Conservation (phyloP, 768 basidiomycete species). For the Cystofilobasidium macerans region DNA sequence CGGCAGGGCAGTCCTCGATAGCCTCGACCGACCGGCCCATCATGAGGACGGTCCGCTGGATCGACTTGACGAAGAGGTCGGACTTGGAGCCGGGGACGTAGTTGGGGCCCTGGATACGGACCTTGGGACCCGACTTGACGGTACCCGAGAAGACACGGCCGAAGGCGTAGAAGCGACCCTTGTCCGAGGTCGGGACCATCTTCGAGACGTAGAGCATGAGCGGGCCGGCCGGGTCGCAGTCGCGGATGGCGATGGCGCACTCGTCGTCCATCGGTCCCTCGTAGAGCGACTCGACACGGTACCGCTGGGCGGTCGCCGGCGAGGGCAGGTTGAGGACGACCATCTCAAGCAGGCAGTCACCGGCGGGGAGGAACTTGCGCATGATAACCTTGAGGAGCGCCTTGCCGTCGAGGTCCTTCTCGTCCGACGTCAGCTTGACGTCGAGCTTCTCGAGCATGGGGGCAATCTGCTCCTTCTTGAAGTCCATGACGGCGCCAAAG, state of each 20-base stretch:
- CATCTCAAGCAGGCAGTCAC: conserved; percentile 98
- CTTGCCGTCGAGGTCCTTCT: conserved; percentile 91
- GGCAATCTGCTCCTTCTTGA: conserved; percentile 79
- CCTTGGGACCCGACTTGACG: conserved; percentile 90
- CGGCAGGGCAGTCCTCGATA: conserved; percentile 97
- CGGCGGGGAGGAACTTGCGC: conserved; percentile 99
- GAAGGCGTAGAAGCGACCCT: conserved; percentile 99
- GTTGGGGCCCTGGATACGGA: conserved; percentile 99
- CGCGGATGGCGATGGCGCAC: conserved; percentile 93
- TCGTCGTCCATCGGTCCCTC: conserved; percentile 99
- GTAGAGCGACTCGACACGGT: conserved; percentile 98
- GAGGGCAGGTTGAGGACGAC: conserved; percentile 99
- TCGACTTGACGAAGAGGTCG: conserved; percentile 91
- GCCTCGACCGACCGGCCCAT: conserved; percentile 99
- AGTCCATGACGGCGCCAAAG: conserved; percentile 98
- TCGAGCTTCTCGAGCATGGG: conserved; percentile 93
- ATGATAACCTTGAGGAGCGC: conserved; percentile 91
- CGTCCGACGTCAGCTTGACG: conserved; percentile 71
- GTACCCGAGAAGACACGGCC: conserved; percentile 99
- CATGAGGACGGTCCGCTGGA: conserved; percentile 98
- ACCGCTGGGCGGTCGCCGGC: conserved; percentile 89
- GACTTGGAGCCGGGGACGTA: conserved; percentile 98
- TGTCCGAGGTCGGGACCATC: conserved; percentile 99
- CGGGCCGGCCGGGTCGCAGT: conserved; percentile 92
- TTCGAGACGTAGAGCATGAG: conserved; percentile 98